phyloP scores from a whole-genome alignment of 2,329 filamentous ascomycete species.

The Onygenales sp. region DNA sequence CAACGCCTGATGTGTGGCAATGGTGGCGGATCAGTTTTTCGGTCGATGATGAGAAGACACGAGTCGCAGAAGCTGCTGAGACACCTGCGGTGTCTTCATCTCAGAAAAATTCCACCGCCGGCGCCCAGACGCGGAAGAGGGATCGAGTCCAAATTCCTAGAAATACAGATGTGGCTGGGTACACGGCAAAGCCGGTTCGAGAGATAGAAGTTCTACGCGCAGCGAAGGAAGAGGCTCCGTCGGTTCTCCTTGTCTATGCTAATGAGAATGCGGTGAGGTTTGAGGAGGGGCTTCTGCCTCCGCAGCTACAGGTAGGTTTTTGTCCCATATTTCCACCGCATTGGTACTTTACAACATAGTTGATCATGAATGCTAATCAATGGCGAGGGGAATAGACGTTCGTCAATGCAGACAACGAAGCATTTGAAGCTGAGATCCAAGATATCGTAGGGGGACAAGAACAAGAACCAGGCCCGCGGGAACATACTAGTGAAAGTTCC shows the following conservation, averaged over 20 bases:
- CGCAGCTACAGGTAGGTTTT: constrained; percentile 27
- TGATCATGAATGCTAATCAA: background rate
- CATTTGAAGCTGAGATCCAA: constrained; percentile 28
- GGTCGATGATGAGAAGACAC: constrained; percentile 30
- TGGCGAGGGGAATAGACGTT: constrained; percentile 29
- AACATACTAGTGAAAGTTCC: background rate
- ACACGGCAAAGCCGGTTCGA: constrained; percentile 33
- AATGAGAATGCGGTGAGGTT: constrained; percentile 38
- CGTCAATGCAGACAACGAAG: constrained; percentile 40
- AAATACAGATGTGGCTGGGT: constrained; percentile 28
- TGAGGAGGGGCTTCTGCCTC: constrained; percentile 21
- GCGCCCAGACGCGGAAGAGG: constrained; percentile 4
- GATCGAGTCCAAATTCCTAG: constrained; percentile 12
- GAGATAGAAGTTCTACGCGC: constrained; percentile 47
- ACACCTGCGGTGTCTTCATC: constrained; percentile 2
- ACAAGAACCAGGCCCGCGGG: constrained; percentile 2
- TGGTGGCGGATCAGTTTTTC: constrained; percentile 50
- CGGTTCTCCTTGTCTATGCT: constrained; percentile 51
- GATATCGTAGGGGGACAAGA: constrained; percentile 13
- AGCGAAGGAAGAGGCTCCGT: constrained; percentile 42
- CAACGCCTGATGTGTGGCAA: constrained; percentile 28
- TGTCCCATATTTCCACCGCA: too few species aligned
- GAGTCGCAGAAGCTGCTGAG: constrained; percentile 19
- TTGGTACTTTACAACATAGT: background rate
- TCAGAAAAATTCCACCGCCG: background rate